phyloP scores from a whole-genome alignment of 1,284 basidiomycete genomes.

The Ustilago tritici region DNA sequence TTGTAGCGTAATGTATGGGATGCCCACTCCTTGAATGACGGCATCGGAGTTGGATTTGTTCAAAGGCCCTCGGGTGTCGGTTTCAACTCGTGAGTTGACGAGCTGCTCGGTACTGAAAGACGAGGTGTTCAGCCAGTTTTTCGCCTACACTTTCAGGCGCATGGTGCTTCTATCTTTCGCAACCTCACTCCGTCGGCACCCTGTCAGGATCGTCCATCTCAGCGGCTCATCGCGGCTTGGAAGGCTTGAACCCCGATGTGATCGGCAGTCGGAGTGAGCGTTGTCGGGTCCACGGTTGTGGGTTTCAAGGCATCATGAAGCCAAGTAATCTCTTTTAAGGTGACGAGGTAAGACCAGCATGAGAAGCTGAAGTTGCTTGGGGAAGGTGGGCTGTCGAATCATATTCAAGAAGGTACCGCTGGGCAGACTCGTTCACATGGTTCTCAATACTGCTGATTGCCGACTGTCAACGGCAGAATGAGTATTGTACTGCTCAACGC shows the following conservation, averaged over 20 bases:
- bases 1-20: neutral
- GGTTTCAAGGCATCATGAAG: neutral
- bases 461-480: neutral
- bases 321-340: neutral
- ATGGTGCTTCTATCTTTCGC: neutral
- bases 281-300: neutral
- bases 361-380: neutral
- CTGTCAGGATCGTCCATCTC: neutral
- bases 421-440: no score
- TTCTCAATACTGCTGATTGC: neutral
- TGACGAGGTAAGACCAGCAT: neutral
- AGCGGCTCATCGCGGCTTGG: neutral
- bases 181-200: neutral
- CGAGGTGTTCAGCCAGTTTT: constrained; percentile 8
- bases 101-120: neutral
- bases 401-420: neutral
- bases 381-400: neutral
- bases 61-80: neutral
- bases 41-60: neutral
- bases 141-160: neutral
- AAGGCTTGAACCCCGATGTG: neutral
- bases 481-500: no score
- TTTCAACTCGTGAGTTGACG: neutral
- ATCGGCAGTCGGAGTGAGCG: neutral
- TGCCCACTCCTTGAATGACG: neutral